A percentile compares a stretch with the other conserved stretches of the same genome.
Evolutionary conservation across 768 basidiomycete species (phyloP).

Genomic region (Tricholoma terreum): DNA sequence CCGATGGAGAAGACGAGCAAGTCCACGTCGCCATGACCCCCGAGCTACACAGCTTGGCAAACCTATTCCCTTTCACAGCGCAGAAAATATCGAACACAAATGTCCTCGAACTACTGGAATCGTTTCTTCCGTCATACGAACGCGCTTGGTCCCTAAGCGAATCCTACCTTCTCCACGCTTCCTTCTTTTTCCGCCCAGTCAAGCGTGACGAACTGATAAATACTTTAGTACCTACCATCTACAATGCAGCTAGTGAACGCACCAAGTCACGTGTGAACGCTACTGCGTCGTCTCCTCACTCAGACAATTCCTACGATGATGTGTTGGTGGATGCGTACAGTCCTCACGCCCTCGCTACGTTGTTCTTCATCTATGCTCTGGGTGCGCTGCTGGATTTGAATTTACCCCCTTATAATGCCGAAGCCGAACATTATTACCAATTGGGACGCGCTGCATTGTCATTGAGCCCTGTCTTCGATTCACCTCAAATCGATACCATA

Average conservation of each 20-base stretch:
- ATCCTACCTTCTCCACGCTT: constrained; percentile 43
- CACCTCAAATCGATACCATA: constrained; percentile 53
- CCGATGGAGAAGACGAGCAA: constrained; percentile 25
- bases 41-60: constrained; percentile 36
- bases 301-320: neutral
- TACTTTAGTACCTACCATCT: constrained; percentile 37
- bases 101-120: constrained; percentile 34
- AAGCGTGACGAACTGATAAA: constrained; percentile 46
- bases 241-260: constrained; percentile 23
- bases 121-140: constrained; percentile 42
- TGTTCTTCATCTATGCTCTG: constrained; percentile 60
- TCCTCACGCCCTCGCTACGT: constrained; percentile 50
- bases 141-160: constrained; percentile 39
- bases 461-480: constrained; percentile 48
- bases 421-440: constrained; percentile 60
- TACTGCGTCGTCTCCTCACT: neutral
- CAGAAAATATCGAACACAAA: constrained; percentile 26
- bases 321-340: constrained; percentile 3
- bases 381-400: constrained; percentile 58
- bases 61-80: constrained; percentile 40
- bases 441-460: constrained; percentile 55
- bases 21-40: constrained; percentile 18
- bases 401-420: constrained; percentile 48
- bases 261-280: constrained; percentile 11
- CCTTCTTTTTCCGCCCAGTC: constrained; percentile 50